Base-by-base conservation (phyloP, 2,329 filamentous ascomycete genomes). In the Aspergillus proliferans region DNA sequence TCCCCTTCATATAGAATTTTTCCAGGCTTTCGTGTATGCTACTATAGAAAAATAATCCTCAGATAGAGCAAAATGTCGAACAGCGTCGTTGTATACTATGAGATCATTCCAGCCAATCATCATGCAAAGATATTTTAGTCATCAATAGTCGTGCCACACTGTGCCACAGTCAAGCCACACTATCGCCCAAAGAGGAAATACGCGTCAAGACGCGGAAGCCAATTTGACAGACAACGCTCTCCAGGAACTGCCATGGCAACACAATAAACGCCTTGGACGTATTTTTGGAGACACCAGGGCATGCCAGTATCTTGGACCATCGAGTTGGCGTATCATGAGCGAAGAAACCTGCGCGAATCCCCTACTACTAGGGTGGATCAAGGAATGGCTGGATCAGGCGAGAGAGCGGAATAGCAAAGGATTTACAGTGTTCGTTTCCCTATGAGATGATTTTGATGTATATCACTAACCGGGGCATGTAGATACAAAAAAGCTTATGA, bases 401-500 rank as follows among this genome's bases (percentile, higher is more conserved):
- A 76, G 79, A 44, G 81, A 88, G 57, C 79, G 79, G 42, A 88
- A 85, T 61, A 80, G 81, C 15, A 89, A 88, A 63, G 85, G 85
- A 19, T 70, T 83, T 21, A 81, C 77, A 43, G 71, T 74, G 72
- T 77, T 48, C 38, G 66, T 61, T 33, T 42, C 38, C n/a, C 41
- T 34, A 12, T 47, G 14, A 7, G 4, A 22, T 15, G 4, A 38
- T 26, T 45, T n/a, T 19, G 12, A 7, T 6, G 22, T 38, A 19
- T n/a, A 10, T 45, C 33, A 18, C 6, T 22, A 40, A 46, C 59
- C 49, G 53, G 30, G 21, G 26, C 7, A 12, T 42, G 3, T n/a
- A 84, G 81, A 0, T 92, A 90, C 66, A 86, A 81, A 55, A 82
- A 85, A 58, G 88, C 88, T 1, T 88, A 88, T 61, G 79, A 88